Evolutionary conservation across 2,329 filamentous ascomycete species (phyloP), one percentile per base, ranked within the genome.

Genomic region (Dissoconium aciculare): DNA sequence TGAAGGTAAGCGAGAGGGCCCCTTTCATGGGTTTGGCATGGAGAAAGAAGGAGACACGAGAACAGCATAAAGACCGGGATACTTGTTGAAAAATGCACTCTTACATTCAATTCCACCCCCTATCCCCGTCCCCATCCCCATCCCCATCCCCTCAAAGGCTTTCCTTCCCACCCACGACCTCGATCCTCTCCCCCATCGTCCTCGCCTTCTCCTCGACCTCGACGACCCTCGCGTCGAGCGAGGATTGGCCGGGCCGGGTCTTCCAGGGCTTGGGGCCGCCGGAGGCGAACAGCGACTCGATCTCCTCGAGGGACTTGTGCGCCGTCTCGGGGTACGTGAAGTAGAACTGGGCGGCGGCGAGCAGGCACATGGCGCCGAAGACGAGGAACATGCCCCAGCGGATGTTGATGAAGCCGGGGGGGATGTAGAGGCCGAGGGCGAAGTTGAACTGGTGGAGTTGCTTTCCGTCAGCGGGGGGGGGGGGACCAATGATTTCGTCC

Each of bases 341-440:
- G 41, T 47, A 66, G 34, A 61, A 59, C 26, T 65, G 60, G 3
- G 59, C 36, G 0, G 60, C 58, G 5, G 53, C 62, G 2, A 48
- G 51, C n/a, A 65, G 35, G 35, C 62, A 67, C 28, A 67, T 48
- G 4, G 51, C 42, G 1, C 63, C 62, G 36, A 66, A 67, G 14
- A 66, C 40, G 25, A 67, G 59, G 46, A 65, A 67, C 9, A 66
- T 53, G 36, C 63, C 63, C 53, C 63, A 72, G 15, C 57, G 58
- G 47, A 74, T 74, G 46, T 71, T 71, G 28, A 58, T 52, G 52
- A 74, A 70, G 1, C 60, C 67, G 0, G 67, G 63, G 3, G 69
- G 70, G 2, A 69, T 62, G 50, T 69, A 72, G 24, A 71, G 57
- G 17, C 65, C 66, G 12, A 73, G 56, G 0, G 67, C 68, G 43